phyloP scores from a whole-genome alignment of 2,329 filamentous ascomycete species.

The Verticillium longisporum region DNA sequence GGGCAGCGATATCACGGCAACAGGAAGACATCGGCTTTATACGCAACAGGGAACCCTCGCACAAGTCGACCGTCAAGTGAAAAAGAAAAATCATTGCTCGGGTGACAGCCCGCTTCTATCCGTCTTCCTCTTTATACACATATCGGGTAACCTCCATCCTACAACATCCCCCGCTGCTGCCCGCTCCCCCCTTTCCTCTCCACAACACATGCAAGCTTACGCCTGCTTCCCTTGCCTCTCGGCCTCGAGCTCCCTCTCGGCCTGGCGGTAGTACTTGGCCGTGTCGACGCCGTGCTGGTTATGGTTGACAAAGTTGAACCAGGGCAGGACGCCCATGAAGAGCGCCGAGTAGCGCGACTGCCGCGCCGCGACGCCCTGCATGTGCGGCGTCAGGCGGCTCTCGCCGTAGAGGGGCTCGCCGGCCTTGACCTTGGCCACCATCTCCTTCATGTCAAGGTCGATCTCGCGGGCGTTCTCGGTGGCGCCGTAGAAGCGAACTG shows the following conservation, averaged over 20 bases:
- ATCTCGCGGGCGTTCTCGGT: conserved; percentile 87
- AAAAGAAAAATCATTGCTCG: not conserved
- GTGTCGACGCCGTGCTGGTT: conserved; percentile 94
- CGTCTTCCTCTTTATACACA: not conserved
- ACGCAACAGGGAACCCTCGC: not conserved
- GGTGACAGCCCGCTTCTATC: not conserved
- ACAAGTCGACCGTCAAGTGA: not conserved
- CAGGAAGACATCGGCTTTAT: too few species aligned
- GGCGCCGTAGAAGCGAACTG: conserved; percentile 94
- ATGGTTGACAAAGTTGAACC: conserved; percentile 99
- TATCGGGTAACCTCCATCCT: not conserved
- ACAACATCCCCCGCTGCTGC: not conserved
- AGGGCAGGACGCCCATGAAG: conserved; percentile 79
- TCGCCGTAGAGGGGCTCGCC: conserved; percentile 86
- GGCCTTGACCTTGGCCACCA: conserved; percentile 92
- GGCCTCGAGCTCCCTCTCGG: conserved; percentile 85
- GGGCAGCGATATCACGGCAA: too few species aligned
- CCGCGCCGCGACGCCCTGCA: conserved; percentile 87
- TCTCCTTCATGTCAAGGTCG: conserved; percentile 96
- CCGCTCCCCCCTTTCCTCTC: not conserved
- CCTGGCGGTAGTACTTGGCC: conserved; percentile 95
- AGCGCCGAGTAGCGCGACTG: conserved; percentile 89
- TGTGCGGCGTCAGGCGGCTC: conserved; percentile 71
- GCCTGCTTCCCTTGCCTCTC: conserved; percentile 36
- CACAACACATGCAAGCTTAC: not conserved